A percentile compares a stretch with the other conserved stretches of the same genome.
Conservation (phyloP, 2,329 filamentous ascomycete species). For the Ophiostoma australiae region DNA sequence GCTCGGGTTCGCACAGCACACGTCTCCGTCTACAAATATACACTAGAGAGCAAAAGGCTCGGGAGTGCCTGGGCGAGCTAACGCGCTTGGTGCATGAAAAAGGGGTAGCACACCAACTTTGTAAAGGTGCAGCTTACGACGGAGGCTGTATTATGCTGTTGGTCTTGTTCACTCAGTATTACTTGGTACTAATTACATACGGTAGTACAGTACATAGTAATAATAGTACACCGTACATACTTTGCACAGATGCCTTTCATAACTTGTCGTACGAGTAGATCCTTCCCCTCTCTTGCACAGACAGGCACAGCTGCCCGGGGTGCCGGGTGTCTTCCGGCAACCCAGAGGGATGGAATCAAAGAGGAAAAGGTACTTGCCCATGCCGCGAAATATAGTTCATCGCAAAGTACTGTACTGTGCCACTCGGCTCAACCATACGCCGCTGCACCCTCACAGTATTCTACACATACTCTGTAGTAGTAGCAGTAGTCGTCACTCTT, state of each 20-base stretch:
- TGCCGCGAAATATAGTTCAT: background rate
- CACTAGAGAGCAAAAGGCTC: background rate
- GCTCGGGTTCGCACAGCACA: background rate
- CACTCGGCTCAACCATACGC: background rate
- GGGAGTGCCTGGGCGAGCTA: background rate
- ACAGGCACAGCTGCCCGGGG: background rate
- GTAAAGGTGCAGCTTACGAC: background rate
- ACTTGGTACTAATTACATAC: background rate
- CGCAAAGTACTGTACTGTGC: background rate
- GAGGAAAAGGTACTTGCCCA: background rate
- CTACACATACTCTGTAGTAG: no score
- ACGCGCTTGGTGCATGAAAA: conserved; percentile 7
- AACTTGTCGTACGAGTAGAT: background rate
- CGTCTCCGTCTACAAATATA: background rate
- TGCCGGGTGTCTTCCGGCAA: background rate
- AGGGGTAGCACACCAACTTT: conserved; percentile 9
- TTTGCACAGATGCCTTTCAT: background rate
- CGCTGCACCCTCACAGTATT: background rate
- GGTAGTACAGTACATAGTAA: no score
- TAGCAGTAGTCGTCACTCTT: background rate
- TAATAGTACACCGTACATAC: no score
- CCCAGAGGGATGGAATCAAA: background rate
- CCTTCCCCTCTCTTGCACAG: background rate
- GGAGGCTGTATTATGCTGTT: background rate
- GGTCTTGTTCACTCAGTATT: background rate